Conservation (phyloP, 2,329 filamentous ascomycete genomes). For the Aphanoascus verrucosus region DNA sequence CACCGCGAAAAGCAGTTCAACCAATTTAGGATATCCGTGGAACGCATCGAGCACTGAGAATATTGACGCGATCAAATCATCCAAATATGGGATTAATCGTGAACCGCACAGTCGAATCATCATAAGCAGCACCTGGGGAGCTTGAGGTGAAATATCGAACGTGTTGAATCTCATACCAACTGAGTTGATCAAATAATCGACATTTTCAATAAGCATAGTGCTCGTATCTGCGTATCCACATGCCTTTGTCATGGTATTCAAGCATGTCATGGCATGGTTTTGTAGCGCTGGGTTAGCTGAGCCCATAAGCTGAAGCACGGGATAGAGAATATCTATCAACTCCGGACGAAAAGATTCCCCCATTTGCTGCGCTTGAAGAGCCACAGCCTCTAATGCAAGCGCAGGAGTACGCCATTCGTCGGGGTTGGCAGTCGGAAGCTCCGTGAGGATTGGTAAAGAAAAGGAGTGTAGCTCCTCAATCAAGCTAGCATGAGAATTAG, state of each 20-base stretch:
- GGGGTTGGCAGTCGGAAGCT: constrained; percentile 28
- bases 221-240: constrained; percentile 67
- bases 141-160: constrained; percentile 83
- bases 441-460: constrained; percentile 32
- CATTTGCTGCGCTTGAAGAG: constrained; percentile 60
- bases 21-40: constrained; percentile 79
- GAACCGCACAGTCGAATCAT: constrained; percentile 84
- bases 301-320: constrained; percentile 77
- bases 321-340: constrained; percentile 83
- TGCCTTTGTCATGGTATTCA: constrained; percentile 66
- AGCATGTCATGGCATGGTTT: constrained; percentile 67
- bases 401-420: constrained; percentile 64
- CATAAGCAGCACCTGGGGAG: constrained; percentile 83
- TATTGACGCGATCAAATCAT: constrained; percentile 82
- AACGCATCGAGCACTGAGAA: constrained; percentile 91
- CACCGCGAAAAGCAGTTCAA: constrained; percentile 74
- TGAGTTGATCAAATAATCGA: constrained; percentile 93
- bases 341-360: constrained; percentile 65
- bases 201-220: constrained; percentile 76
- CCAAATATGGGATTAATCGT: constrained; percentile 70
- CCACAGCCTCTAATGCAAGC: constrained; percentile 68
- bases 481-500: constrained; percentile 23
- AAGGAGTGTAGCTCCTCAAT: constrained; percentile 38
- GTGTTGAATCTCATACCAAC: constrained; percentile 81
- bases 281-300: constrained; percentile 58